Evolutionary conservation across 208 protist species (phyloP).

Genomic region (Giardia duodenalis): DNA sequence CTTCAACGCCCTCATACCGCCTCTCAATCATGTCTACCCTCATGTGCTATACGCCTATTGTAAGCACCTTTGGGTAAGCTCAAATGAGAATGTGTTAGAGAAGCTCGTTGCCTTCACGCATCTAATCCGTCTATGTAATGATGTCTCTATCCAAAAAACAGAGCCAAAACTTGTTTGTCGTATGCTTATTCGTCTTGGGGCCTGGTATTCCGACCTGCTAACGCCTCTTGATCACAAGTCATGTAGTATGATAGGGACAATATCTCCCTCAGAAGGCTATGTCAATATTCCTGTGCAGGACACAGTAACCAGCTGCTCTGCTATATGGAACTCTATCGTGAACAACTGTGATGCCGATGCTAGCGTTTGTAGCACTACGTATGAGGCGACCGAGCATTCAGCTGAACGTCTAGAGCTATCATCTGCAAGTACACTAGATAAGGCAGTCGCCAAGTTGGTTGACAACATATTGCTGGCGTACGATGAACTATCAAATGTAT

Average conservation of each 20-base stretch:
- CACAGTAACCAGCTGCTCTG: background rate
- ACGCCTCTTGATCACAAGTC: background rate
- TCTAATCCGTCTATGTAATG: background rate
- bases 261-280: background rate
- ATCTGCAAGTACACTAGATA: background rate
- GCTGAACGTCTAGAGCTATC: background rate
- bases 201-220: background rate
- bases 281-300: background rate
- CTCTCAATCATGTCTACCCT: background rate
- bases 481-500: background rate
- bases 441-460: background rate
- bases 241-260: background rate
- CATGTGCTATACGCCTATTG: background rate
- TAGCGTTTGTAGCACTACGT: background rate
- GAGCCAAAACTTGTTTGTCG: slow-evolving; percentile 3
- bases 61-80: background rate
- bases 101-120: background rate
- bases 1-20: background rate
- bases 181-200: background rate
- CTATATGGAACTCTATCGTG: background rate
- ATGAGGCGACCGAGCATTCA: background rate
- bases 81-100: background rate
- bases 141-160: background rate
- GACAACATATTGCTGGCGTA: background rate
- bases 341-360: background rate